Percentiles rank a stretch among this genome's conserved stretches.
Conservation (phyloP, 2,329 filamentous ascomycete genomes). For the Periconia macrospinosa region DNA sequence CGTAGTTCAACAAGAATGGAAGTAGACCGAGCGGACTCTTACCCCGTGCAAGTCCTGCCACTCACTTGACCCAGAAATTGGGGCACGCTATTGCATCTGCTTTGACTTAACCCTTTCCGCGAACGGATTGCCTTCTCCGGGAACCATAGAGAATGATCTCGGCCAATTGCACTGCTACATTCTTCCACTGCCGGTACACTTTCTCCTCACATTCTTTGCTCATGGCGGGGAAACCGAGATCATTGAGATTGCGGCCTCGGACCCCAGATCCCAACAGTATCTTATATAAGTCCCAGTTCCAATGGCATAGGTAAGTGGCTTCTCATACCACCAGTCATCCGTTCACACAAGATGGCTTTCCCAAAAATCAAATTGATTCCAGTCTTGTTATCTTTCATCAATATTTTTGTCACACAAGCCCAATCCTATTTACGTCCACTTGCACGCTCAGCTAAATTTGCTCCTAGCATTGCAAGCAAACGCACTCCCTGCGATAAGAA, state of each 20-base stretch:
- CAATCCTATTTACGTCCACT: too few species aligned
- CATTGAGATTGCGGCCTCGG: not conserved
- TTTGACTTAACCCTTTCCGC: not conserved
- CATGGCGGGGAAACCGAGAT: not conserved
- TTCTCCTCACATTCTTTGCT: not conserved
- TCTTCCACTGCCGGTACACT: not conserved
- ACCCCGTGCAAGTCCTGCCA: not conserved
- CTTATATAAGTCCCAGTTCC: conserved; percentile 4
- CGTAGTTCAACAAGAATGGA: too few species aligned
- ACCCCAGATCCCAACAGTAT: not conserved
- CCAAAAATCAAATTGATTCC: too few species aligned
- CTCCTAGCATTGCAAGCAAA: not conserved
- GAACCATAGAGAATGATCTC: not conserved
- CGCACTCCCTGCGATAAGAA: not conserved
- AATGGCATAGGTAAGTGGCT: not conserved
- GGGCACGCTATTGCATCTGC: not conserved
- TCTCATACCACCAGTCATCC: too few species aligned
- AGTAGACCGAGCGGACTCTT: too few species aligned
- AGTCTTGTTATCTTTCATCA: too few species aligned
- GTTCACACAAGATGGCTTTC: too few species aligned
- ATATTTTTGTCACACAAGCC: too few species aligned
- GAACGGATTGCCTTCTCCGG: not conserved
- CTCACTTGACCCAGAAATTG: not conserved
- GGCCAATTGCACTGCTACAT: not conserved
- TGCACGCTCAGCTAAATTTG: not conserved